Percentiles rank a stretch among this genome's conserved stretches.
These are phyloP conservation scores for Sistotremastrum suecicum DNA, from an alignment of 768 basidiomycete genomes.

Conservation along the genomic window DNA sequence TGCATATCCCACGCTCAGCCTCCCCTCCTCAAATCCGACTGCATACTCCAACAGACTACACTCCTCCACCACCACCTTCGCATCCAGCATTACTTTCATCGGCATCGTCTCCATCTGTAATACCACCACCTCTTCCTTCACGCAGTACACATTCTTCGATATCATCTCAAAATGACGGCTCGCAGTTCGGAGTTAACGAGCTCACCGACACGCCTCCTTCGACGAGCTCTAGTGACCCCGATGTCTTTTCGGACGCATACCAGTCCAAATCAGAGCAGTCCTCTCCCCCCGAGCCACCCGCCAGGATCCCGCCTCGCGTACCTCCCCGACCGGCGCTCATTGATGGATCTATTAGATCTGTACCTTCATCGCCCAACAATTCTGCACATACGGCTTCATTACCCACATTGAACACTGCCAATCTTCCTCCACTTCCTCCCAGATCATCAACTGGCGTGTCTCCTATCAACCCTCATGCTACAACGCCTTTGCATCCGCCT, in stretches of 20 bases:
- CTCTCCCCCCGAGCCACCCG: not conserved
- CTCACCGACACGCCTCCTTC: not conserved
- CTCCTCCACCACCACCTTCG: not conserved
- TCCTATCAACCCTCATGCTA: not conserved
- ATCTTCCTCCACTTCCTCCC: conserved; percentile 5
- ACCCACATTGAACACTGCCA: not conserved
- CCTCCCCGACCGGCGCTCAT: conserved; percentile 5
- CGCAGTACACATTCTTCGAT: conserved; percentile 1
- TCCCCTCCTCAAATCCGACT: not conserved
- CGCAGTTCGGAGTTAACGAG: conserved; percentile 20
- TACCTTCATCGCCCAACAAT: conserved; percentile 20
- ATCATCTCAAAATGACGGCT: conserved; percentile 23
- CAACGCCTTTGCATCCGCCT: conserved; percentile 11
- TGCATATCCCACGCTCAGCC: no score
- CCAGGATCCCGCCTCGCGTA: not conserved
- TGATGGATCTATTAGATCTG: conserved; percentile 15
- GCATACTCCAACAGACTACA: not conserved
- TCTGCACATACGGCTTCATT: conserved; percentile 18
- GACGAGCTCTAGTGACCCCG: not conserved
- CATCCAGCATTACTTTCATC: not conserved
- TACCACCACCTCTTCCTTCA: conserved; percentile 14
- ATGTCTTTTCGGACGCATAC: not conserved
- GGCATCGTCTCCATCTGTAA: conserved; percentile 5
- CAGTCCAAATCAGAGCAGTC: not conserved
- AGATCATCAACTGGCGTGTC: no score